phyloP scores from a whole-genome alignment of 495 filamentous ascomycete genomes.

The Clavariopsis aquatica region DNA sequence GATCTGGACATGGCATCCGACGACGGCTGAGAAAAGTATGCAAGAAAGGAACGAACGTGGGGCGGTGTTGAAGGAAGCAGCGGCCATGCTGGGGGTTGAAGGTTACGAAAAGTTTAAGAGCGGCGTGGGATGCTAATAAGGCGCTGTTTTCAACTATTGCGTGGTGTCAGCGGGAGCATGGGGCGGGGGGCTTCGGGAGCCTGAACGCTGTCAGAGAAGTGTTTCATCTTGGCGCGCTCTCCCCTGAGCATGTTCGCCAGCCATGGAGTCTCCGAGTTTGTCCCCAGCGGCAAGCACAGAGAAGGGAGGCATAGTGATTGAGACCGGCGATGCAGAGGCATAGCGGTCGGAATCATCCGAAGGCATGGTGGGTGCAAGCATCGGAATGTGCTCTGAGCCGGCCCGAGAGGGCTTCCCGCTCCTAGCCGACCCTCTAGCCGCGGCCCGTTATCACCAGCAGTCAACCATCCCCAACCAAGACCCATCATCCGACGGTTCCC shows the following conservation, averaged over 20 bases:
- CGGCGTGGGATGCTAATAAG: neutral
- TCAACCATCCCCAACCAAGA: neutral
- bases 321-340: neutral
- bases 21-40: neutral
- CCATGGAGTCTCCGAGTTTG: too few relatives aligned
- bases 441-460: neutral
- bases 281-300: too few relatives aligned
- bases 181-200: neutral
- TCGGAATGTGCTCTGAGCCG: neutral
- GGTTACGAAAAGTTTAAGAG: neutral
- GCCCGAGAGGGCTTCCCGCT: neutral
- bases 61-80: neutral
- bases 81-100: neutral
- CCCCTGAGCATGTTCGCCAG: too few relatives aligned
- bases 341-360: too few relatives aligned
- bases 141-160: neutral
- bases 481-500: neutral
- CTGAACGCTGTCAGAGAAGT: constrained; percentile 1
- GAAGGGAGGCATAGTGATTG: too few relatives aligned
- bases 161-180: neutral
- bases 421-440: neutral
- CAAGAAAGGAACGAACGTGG: neutral
- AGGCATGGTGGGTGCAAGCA: neutral
- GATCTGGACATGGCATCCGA: neutral
- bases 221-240: constrained; percentile 2